Evolutionary conservation across 1,139 yeast genomes (phyloP).

Genomic region (Debaryomyces psychrophilus): DNA sequence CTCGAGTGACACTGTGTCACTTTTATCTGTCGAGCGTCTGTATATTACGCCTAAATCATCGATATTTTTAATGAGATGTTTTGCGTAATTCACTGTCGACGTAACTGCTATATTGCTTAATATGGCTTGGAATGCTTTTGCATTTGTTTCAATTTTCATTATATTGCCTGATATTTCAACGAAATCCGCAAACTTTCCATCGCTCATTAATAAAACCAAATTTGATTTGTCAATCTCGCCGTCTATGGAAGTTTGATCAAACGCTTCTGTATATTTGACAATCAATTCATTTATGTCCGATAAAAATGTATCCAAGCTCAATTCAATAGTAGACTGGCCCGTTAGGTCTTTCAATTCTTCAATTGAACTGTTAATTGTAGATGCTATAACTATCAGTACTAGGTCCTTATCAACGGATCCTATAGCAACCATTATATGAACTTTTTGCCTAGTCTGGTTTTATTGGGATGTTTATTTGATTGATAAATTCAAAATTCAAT

Average conservation of each 20-base stretch:
- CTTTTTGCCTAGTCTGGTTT: not conserved
- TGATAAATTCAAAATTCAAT: not conserved
- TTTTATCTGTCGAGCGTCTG: not conserved
- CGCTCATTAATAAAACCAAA: constrained; percentile 16
- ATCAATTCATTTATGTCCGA: constrained; percentile 22
- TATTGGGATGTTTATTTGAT: not conserved
- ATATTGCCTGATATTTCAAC: constrained; percentile 22
- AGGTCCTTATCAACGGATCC: constrained; percentile 24
- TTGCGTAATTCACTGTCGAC: constrained; percentile 29
- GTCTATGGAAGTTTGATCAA: constrained; percentile 9
- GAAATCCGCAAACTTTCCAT: constrained; percentile 22
- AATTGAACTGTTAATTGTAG: constrained; percentile 32
- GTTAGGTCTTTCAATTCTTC: constrained; percentile 17
- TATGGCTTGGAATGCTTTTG: constrained; percentile 19
- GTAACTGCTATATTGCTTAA: constrained; percentile 31
- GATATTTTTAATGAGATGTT: constrained; percentile 29
- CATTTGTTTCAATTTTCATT: constrained; percentile 21
- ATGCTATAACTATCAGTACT: constrained; percentile 31
- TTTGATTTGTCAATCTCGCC: constrained; percentile 14
- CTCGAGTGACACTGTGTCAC: not conserved
- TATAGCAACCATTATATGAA: constrained; percentile 14
- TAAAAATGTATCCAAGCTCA: constrained; percentile 22
- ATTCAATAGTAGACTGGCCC: constrained; percentile 17
- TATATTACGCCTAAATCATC: constrained; percentile 21
- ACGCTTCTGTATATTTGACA: constrained; percentile 20